phyloP scores from a whole-genome alignment of 2,329 filamentous ascomycete species.

The Lasiodiplodia sp. region DNA sequence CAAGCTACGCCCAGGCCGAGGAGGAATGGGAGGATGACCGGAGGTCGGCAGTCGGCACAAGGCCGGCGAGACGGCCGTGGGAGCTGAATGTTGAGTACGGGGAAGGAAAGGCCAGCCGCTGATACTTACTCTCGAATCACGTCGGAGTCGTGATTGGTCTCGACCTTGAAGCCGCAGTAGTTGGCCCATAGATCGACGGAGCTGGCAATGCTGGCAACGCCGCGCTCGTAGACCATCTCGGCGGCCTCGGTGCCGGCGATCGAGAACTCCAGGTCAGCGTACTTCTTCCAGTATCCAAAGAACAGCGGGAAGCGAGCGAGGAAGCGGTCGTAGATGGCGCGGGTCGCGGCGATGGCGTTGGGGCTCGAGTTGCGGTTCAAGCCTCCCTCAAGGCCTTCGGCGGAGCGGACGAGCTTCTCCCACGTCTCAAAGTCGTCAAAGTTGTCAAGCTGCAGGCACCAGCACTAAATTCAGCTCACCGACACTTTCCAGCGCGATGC shows the following conservation, averaged over 20 bases:
- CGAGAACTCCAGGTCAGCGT: conserved; percentile 96
- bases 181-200: conserved; percentile 98
- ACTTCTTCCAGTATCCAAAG: conserved; percentile 99
- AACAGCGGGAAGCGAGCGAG: conserved; percentile 93
- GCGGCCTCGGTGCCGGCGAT: conserved; percentile 96
- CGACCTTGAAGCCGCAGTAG: conserved; percentile 97
- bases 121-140: conserved; percentile 99
- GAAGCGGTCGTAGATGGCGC: conserved; percentile 90
- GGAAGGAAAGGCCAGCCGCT: conserved; percentile 33
- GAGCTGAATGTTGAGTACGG: conserved; percentile 29
- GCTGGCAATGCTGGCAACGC: conserved; percentile 88
- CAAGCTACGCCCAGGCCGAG: conserved; percentile 29
- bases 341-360: conserved; percentile 85
- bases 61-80: conserved; percentile 24
- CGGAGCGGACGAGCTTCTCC: conserved; percentile 88
- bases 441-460: conserved; percentile 63
- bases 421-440: conserved; percentile 92
- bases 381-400: conserved; percentile 86
- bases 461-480: neutral
- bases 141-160: conserved; percentile 92
- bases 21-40: conserved; percentile 43
- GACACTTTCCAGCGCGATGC: neutral
- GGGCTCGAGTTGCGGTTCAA: conserved; percentile 97
- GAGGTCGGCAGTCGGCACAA: conserved; percentile 21
- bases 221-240: conserved; percentile 97